Percentiles rank a stretch among this genome's conserved stretches.
These are phyloP conservation scores for Emydomyces testavorans DNA, from an alignment of 2,329 filamentous ascomycete genomes.

Conservation along the genomic window DNA sequence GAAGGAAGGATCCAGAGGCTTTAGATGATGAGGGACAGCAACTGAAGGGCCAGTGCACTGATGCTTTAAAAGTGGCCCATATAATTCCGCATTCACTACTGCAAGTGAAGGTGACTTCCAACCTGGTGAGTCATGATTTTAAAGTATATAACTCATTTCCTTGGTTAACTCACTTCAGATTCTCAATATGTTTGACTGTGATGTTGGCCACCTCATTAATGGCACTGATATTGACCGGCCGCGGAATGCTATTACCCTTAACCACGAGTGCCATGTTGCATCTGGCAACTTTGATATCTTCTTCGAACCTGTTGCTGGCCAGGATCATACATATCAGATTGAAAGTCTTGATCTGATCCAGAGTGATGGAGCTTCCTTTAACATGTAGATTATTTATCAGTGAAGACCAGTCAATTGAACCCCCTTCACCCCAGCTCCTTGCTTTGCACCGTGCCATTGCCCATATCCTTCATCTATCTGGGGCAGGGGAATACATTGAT, in stretches of 20 bases:
- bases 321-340: constrained; percentile 5
- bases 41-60: not conserved
- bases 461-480: constrained; percentile 18
- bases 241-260: constrained; percentile 32
- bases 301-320: constrained; percentile 8
- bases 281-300: constrained; percentile 22
- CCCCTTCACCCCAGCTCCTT: constrained; percentile 18
- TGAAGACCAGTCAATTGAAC: constrained; percentile 23
- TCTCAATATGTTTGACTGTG: constrained; percentile 35
- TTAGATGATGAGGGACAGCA: constrained; percentile 16
- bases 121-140: constrained; percentile 17
- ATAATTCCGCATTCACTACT: constrained; percentile 18
- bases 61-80: constrained; percentile 16
- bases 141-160: not conserved
- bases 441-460: constrained; percentile 17
- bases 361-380: not conserved
- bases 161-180: constrained; percentile 22
- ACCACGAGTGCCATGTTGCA: constrained; percentile 18
- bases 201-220: constrained; percentile 28
- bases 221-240: constrained; percentile 32
- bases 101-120: constrained; percentile 7
- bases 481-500: constrained; percentile 18
- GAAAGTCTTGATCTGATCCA: not conserved
- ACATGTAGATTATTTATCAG: constrained; percentile 17
- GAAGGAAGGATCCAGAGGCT: constrained; percentile 11